A percentile compares a stretch with the other conserved stretches of the same genome.
Evolutionary conservation across 176 grass and related monocot species (phyloP).

Genomic region (Avena atlantica): DNA sequence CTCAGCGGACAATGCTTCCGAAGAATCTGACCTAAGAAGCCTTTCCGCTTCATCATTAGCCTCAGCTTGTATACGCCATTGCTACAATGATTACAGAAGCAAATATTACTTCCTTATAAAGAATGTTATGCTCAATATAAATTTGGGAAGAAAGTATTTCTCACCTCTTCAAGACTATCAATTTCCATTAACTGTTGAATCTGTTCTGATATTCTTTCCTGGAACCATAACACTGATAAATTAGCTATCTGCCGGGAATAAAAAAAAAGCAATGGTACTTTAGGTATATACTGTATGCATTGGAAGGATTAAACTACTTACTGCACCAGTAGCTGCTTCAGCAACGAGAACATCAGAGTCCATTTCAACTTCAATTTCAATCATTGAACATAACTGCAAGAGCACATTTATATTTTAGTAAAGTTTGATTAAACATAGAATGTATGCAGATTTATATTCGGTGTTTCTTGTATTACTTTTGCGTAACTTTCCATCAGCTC

Average conservation of each 20-base stretch:
- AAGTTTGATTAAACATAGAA: conserved; percentile 1
- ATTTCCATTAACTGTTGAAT: conserved; percentile 98
- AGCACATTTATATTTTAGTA: conserved; percentile 29
- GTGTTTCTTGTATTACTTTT: conserved; percentile 63
- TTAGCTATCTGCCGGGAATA: conserved; percentile 23
- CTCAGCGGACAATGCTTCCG: conserved; percentile 57
- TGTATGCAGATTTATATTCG: conserved; percentile 22
- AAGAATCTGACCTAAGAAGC: conserved; percentile 81
- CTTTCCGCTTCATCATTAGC: conserved; percentile 98
- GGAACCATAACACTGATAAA: conserved; percentile 25
- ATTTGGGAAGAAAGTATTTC: conserved; percentile 36
- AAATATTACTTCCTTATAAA: conserved; percentile 21
- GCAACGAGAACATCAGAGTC: conserved; percentile 90
- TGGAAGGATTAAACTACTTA: conserved; percentile 54
- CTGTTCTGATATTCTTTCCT: conserved; percentile 94
- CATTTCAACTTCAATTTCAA: conserved; percentile 99
- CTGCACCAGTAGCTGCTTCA: conserved; percentile 85
- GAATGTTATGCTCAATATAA: conserved; percentile 16
- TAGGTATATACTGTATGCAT: conserved; percentile 7
- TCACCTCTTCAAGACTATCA: conserved; percentile 97
- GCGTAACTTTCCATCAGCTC: conserved; percentile 92
- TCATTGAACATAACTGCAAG: conserved; percentile 93
- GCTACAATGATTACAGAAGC: conserved; percentile 56
- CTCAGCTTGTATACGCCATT: conserved; percentile 97
- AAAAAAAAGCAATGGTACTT: conserved; percentile 15